Conservation (phyloP, 2,329 filamentous ascomycete genomes). For the Metarhizium rileyi region DNA sequence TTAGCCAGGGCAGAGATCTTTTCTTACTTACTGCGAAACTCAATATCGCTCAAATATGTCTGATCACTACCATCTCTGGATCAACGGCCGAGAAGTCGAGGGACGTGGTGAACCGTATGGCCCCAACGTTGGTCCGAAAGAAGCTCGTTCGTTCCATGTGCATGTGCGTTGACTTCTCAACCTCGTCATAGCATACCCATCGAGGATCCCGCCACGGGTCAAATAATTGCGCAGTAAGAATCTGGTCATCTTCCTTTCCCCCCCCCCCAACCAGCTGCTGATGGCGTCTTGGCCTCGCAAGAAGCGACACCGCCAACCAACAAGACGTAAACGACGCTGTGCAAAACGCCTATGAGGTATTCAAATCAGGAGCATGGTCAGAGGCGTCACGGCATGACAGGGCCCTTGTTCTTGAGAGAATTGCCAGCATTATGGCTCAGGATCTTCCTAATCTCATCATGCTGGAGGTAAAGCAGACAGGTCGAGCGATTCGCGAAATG, state of each 20-base stretch:
- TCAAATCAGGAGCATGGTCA: conserved; percentile 60
- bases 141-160: not conserved
- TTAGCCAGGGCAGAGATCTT: too few species aligned
- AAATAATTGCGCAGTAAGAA: conserved; percentile 40
- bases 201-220: conserved; percentile 43
- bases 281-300: conserved; percentile 2
- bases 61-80: conserved; percentile 5
- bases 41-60: not conserved
- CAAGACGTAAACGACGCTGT: conserved; percentile 20
- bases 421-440: conserved; percentile 42
- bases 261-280: not conserved
- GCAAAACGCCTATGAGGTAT: conserved; percentile 48
- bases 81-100: conserved; percentile 3
- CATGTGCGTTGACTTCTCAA: not conserved
- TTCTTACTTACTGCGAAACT: too few species aligned
- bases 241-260: not conserved
- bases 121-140: not conserved
- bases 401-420: conserved; percentile 52
- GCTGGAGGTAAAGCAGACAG: conserved; percentile 59
- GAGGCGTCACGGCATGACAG: conserved; percentile 44
- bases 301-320: conserved; percentile 20
- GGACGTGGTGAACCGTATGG: conserved; percentile 7
- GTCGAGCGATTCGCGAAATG: conserved; percentile 61
- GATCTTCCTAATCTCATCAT: conserved; percentile 47
- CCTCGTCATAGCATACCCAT: conserved; percentile 35